Evolutionary conservation across 225 moss, liverwort and hornwort genomes (phyloP).

Genomic region (Sphagnum contortum): DNA sequence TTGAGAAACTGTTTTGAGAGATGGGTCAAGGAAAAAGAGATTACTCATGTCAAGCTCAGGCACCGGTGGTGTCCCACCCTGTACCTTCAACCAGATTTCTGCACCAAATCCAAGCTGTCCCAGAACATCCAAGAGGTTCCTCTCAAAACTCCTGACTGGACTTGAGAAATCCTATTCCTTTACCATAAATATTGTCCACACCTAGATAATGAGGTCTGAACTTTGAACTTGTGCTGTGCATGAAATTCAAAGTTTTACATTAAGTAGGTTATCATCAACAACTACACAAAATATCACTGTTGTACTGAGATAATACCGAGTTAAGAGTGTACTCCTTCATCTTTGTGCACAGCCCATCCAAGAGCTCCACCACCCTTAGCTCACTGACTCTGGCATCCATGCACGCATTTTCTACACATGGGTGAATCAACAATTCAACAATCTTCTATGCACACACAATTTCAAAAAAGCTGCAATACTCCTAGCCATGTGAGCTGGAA

Average conservation of each 20-base stretch:
- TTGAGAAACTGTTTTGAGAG: no score
- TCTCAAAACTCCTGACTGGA: no score
- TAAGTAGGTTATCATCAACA: no score
- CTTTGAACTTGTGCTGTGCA: neutral
- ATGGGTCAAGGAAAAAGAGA: no score
- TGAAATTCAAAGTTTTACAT: neutral
- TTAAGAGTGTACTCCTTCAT: constrained; percentile 55
- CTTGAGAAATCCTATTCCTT: no score
- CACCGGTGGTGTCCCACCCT: constrained; percentile 29
- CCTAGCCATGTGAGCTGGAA: no score
- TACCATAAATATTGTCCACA: no score
- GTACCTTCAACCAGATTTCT: constrained; percentile 51
- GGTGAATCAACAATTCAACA: constrained; percentile 28
- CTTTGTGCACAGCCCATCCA: constrained; percentile 73
- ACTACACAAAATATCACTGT: no score
- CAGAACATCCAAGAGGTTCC: no score
- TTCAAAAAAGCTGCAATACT: no score
- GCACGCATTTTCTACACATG: constrained; percentile 46
- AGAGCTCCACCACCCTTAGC: constrained; percentile 73
- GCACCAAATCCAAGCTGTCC: constrained; percentile 30
- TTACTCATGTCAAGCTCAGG: constrained; percentile 39
- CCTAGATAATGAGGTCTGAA: no score
- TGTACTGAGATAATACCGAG: constrained; percentile 14
- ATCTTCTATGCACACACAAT: no score
- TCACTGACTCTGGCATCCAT: constrained; percentile 78